Base-by-base conservation (phyloP, 441 rosid species). In the Brassica balearica region DNA sequence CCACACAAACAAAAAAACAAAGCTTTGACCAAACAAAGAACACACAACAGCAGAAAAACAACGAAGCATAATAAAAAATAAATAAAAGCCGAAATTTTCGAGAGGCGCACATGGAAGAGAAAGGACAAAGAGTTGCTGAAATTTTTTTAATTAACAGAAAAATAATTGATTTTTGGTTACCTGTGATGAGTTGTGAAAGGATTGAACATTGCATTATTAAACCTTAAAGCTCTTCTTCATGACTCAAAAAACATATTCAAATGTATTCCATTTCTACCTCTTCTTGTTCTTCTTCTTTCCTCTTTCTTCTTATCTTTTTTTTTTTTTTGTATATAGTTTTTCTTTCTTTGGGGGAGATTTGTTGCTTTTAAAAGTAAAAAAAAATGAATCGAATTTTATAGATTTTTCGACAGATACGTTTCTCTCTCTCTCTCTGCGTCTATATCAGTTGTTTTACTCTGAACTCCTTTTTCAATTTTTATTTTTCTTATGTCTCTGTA, bases 361-460 rank as follows among this genome's bases (percentile, higher is more conserved):
- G 14, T 77, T 82, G 77, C 82, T 79, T 86, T 81, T 60, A 68
- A 90, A 85, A 87, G 89, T 67, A 62, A 62, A 11, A 65, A 61
- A 66, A 73, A 82, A 32, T 84, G 84, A 78, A 90, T 86, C 88
- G 92, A 90, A 86, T 87, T 90, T 89, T 77, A 73, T 72, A 81
- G 96, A 90, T 89, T 88, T 88, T 88, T 85, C 76, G 22, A 58
- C 68, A 74, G 94, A 88, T 88, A 86, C 88, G 89, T 84, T 78
- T 79, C 76, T 75, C 77, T 75, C 53, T 55, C 80, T 75, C 80
- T 75, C 59, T 43, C 65, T 41, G 56, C 17, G 58, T 53, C 43
- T 12, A 36, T 76, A 8, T 77, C 72, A 68, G 48, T 19, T 60
- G 41, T 38, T 62, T 72, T 32, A 12, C 77, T 73, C 69, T 73